Evolutionary conservation across 2,329 filamentous ascomycete species (phyloP), one percentile per base, ranked within the genome.

Genomic region (Cladosporium velox): DNA sequence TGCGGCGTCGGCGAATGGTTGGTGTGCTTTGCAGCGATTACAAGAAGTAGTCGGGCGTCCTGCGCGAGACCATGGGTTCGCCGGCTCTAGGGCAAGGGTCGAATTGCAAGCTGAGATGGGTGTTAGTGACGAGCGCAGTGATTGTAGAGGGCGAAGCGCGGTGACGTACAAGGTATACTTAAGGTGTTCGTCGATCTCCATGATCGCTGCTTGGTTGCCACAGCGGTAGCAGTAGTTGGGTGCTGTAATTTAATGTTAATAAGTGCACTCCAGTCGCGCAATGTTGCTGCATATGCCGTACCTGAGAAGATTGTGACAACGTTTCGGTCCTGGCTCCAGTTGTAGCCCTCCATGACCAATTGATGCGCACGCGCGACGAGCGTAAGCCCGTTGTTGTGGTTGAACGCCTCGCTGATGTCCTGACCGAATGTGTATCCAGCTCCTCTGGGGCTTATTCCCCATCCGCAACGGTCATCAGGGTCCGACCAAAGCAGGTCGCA

Each of bases 31-130:
- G 61, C 61, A 35, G 35, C 49, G 28, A 59, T 75, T 91, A 99
- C 79, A 98, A 90, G 91, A 99, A 99, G 86, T 99, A 99, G 81
- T 99, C 94, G 65, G 94, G 94, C 70, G 95, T 99, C 85, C 95
- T 90, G 78, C 82, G 80, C 55, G 95, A 98, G 70, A 99, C 95
- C 95, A 98, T 98, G 28, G 95, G 95, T 80, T 99, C 95, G 74
- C 95, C 95, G 72, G 95, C 94, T 80, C 95, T 89, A 66, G 95
- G 95, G 86, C 95, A 98, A 65, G 95, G 95, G 78, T 99, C 95
- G 80, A 98, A 99, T 89, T 99, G 95, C 81, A 99, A 84, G 90
- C 95, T 99, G 75, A 24, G 67, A 32, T 35, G 49, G 18, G 30
- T 59, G 71, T 78, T 67, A 79, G 74, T 32, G n/a, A 34, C 4